Base-by-base conservation (phyloP, 129 eudicot species). In the Logfia minima region DNA sequence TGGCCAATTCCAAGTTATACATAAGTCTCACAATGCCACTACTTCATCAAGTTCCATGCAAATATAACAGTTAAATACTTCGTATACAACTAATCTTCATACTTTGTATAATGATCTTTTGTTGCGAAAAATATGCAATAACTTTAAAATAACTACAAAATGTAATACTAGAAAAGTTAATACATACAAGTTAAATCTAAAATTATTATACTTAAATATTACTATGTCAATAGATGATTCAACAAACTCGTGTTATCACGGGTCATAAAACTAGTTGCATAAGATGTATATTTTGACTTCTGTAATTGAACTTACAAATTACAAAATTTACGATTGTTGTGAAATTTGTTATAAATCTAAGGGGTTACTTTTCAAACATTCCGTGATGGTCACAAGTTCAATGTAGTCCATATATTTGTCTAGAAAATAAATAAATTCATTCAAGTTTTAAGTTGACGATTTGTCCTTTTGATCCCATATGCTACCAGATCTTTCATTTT, bases 211-310 rank as follows among this genome's bases (percentile, higher is more conserved):
- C 35, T 32, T 4, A 32, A 32, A 32, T 0, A 32, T 4, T 32
- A 32, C 26, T 24, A 24, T 32, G 0, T 5, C 1, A 32, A 32
- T 32, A 32, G 0, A 32, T 32, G 6, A 5, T 32, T 32, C 6
- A 32, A 32, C 35, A 32, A 32, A 32, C 1, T 4, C 0, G 6
- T 32, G 0, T 0, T 0, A 4, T 4, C 6, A 32, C 0, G 0
- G 6, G 7, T 32, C 6, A 5, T 32, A 32, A 32, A 4, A 31
- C 35, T 4, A 5, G 1, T 24, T 11, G 22, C 45, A 56, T 69
- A 37, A 65, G 61, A 41, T 80, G 68, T 67, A 6, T 74, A 68
- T 74, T 29, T 67, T 16, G 71, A 74, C 79, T 55, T 53, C 16
- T 66, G 62, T 52, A 56, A 52, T 66, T 43, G 26, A 29, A 63